Conservation (phyloP, 2,329 filamentous ascomycete species). For the Fusarium veterinarium region DNA sequence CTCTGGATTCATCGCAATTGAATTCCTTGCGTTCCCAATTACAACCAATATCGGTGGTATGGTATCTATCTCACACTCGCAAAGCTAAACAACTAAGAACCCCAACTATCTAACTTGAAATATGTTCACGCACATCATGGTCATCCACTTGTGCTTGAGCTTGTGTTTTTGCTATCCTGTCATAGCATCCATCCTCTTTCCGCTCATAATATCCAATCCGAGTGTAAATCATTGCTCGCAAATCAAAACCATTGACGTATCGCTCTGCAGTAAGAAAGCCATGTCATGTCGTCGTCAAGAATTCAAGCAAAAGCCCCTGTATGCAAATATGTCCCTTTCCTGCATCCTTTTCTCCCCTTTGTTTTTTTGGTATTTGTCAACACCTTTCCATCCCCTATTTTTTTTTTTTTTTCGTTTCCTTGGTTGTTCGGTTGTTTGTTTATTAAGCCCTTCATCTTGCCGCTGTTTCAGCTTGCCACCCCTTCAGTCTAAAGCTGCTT, state of each 20-base stretch:
- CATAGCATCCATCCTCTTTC: background rate
- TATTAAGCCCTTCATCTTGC: conserved; percentile 30
- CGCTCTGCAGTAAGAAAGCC: conserved; percentile 46
- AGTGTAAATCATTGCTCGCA: conserved; percentile 26
- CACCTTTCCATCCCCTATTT: conserved; percentile 1
- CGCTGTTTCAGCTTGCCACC: conserved; percentile 17
- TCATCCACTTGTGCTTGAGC: conserved; percentile 5
- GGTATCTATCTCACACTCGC: conserved; percentile 45
- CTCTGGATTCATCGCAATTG: conserved; percentile 22
- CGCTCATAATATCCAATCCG: conserved; percentile 38
- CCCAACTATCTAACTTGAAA: conserved; percentile 38
- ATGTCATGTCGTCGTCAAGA: conserved; percentile 49
- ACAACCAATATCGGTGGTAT: conserved; percentile 33
- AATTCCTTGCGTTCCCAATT: conserved; percentile 22
- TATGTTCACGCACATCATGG: conserved; percentile 17
- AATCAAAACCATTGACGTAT: conserved; percentile 41
- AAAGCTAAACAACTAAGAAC: conserved; percentile 36
- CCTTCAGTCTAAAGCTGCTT: conserved; percentile 35
- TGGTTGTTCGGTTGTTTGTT: conserved; percentile 5
- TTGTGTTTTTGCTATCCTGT: background rate
- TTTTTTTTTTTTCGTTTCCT: conserved; percentile 21
- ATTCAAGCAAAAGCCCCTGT: conserved; percentile 36
- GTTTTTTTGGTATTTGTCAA: conserved; percentile 33
- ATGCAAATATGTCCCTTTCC: conserved; percentile 32
- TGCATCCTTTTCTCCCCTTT: conserved; percentile 1